Evolutionary conservation across 345 rosid species (phyloP).

Genomic region (Brassica rapa): DNA sequence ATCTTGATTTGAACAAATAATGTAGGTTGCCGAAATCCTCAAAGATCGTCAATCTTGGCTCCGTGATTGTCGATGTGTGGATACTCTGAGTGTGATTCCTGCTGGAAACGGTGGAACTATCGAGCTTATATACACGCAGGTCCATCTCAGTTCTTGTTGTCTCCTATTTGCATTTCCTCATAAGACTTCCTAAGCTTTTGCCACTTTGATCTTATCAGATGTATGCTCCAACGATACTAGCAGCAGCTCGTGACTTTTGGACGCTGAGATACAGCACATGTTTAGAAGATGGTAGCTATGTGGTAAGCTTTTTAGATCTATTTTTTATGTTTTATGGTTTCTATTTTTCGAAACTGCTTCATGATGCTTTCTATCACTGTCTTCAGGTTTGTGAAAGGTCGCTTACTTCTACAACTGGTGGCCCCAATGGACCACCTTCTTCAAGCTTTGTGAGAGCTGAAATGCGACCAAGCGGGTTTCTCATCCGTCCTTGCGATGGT

Average conservation of each 20-base stretch:
- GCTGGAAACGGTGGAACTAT: constrained; percentile 85
- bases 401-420: constrained; percentile 78
- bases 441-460: constrained; percentile 90
- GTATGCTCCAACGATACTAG: constrained; percentile 87
- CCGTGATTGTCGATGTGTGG: constrained; percentile 88
- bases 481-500: constrained; percentile 93
- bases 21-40: constrained; percentile 75
- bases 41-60: constrained; percentile 97
- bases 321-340: not conserved
- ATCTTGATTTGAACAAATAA: not conserved
- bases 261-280: constrained; percentile 83
- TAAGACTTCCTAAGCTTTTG: not conserved
- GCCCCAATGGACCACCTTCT: constrained; percentile 75
- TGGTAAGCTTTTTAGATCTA: constrained; percentile 45
- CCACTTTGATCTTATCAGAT: constrained; percentile 48
- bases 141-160: constrained; percentile 28
- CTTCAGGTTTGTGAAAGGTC: constrained; percentile 93
- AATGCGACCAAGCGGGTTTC: constrained; percentile 89
- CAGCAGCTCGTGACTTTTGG: constrained; percentile 97
- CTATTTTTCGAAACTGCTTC: not conserved
- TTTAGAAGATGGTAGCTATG: constrained; percentile 93
- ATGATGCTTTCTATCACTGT: not conserved
- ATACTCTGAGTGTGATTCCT: constrained; percentile 71
- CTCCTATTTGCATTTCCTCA: not conserved
- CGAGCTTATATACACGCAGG: constrained; percentile 92